Evolutionary conservation across 345 rosid genomes (phyloP), one percentile per base, ranked within the genome.

Genomic region (Viola odorata): DNA sequence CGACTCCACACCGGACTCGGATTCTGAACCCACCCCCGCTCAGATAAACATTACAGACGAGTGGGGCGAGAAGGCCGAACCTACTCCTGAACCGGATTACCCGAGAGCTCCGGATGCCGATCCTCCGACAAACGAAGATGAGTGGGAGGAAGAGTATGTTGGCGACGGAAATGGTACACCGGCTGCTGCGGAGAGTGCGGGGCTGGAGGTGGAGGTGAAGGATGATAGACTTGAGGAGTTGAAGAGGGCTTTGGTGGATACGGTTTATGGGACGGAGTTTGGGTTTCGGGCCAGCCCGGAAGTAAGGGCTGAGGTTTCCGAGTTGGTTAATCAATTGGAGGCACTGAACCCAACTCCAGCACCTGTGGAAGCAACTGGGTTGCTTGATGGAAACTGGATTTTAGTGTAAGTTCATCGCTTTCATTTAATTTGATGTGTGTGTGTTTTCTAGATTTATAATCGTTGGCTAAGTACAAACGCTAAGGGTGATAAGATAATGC

Each of bases 341-440:
- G 85, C 91, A 16, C 53, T 69, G 42, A 94, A 86, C 64, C 97
- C 99, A 0, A 90, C 85, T 12, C 76, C 72, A 3, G 84, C 84
- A 12, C 95, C 96, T 4, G 72, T 87, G 8, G 87, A 94, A 68
- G 81, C 82, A 1, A 56, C 88, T 37, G 79, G 69, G 55, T 64
- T 80, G 67, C 96, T 94, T 48, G 91, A 90, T 45, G 99, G 99
- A 64, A 82, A 84, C 55, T 94, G 99, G 97, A 74, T 94, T 60
- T 80, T 94, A 75, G 73, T 86, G 99, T 94, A 78, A 94, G 96
- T 77, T 41, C 16, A 9, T 1, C 12, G 32, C 32, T 23, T 2
- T 23, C 2, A 23, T 3, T 45, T 55, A 13, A 48, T 14, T n/a
- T 7, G 5, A 32, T 32, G 32, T 23, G 32, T 23, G 32, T 23